Conservation (phyloP, 805 yeast genomes). For the Nakazawaea anatomiae region DNA sequence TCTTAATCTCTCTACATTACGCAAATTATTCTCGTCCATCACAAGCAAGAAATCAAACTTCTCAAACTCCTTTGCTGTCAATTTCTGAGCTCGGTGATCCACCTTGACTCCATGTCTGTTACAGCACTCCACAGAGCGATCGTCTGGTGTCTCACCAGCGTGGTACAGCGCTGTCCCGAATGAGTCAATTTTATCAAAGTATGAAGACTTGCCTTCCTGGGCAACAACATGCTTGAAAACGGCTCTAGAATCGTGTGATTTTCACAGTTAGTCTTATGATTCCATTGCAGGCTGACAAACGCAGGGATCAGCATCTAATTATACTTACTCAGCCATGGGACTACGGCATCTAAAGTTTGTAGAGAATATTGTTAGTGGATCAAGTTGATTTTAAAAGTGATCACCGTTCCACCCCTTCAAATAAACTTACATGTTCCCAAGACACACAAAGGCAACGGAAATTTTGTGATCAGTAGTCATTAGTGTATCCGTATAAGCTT, state of each 20-base stretch:
- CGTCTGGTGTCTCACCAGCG: constrained; percentile 76
- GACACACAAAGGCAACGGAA: constrained; percentile 83
- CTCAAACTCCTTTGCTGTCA: constrained; percentile 41
- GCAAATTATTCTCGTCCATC: constrained; percentile 61
- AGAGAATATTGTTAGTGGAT: constrained; percentile 5
- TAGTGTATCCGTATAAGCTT: not conserved
- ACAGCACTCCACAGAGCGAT: constrained; percentile 66
- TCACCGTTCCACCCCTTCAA: not conserved
- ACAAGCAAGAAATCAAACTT: constrained; percentile 65
- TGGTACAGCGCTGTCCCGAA: constrained; percentile 89
- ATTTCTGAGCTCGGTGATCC: constrained; percentile 69
- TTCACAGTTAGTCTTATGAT: too few relatives aligned
- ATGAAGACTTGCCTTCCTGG: constrained; percentile 34
- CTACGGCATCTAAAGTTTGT: constrained; percentile 64
- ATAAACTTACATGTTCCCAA: constrained; percentile 72
- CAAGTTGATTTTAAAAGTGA: not conserved
- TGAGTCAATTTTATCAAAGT: constrained; percentile 65
- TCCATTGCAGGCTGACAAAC: too few relatives aligned
- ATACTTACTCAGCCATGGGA: constrained; percentile 82
- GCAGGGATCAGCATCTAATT: not conserved
- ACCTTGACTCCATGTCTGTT: constrained; percentile 67
- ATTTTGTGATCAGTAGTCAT: constrained; percentile 17
- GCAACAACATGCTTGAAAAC: constrained; percentile 66
- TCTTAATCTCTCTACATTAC: constrained; percentile 42
- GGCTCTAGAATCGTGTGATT: constrained; percentile 33